Conservation (phyloP, 345 rosid species). For the Dovyalis caffra region DNA sequence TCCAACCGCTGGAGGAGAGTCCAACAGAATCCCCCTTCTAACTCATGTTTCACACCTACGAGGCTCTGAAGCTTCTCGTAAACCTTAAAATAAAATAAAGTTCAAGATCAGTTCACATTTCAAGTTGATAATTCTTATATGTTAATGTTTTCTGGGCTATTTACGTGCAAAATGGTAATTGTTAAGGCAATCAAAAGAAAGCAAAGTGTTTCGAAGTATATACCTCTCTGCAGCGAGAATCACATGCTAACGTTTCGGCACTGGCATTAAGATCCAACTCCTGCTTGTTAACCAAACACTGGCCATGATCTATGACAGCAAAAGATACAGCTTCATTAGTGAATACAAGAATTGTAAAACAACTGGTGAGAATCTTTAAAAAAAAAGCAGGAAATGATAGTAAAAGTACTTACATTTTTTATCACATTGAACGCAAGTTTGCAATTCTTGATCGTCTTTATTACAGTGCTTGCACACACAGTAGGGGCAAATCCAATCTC, state of each 20-base stretch:
- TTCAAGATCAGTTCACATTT: neutral
- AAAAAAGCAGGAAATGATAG: neutral
- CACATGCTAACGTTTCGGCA: constrained; percentile 8
- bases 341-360: neutral
- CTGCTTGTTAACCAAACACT: neutral
- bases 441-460: neutral
- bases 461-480: constrained; percentile 27
- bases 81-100: constrained; percentile 1
- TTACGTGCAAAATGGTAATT: neutral
- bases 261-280: neutral
- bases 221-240: constrained; percentile 24
- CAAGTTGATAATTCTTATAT: no score
- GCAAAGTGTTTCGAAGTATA: no score
- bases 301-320: constrained; percentile 16
- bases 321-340: neutral
- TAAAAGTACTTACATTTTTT: constrained; percentile 21
- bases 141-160: no score
- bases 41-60: constrained; percentile 6
- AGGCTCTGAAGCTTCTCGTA: constrained; percentile 4
- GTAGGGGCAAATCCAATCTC: constrained; percentile 23
- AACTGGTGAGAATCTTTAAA: neutral
- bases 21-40: constrained; percentile 14
- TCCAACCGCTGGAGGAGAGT: constrained; percentile 10
- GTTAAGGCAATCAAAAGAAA: neutral
- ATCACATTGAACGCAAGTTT: constrained; percentile 15